A percentile compares a stretch with the other conserved stretches of the same genome.
phyloP scores from a whole-genome alignment of 176 grass and related monocot species.

The Oryza meyeriana region DNA sequence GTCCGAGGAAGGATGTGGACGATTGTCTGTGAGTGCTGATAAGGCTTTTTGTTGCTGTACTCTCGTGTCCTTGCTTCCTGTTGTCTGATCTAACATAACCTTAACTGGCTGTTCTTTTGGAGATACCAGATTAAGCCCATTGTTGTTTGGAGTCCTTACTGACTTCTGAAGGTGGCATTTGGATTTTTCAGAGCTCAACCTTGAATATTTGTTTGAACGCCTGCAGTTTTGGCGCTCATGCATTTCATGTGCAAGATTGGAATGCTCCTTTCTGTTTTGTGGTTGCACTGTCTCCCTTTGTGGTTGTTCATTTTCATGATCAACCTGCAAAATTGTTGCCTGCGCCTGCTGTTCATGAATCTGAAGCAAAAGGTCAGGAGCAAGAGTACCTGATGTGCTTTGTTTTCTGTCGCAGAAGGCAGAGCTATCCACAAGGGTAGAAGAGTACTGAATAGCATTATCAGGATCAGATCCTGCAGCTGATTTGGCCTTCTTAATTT shows the following conservation, averaged over 20 bases:
- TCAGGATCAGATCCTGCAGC: slow-evolving; percentile 10
- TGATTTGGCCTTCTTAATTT: slow-evolving; percentile 13
- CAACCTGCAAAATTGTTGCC: neutral
- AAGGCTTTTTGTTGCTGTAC: slow-evolving; percentile 11
- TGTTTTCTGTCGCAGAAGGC: neutral
- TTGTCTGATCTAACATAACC: neutral
- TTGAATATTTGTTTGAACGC: slow-evolving; percentile 18
- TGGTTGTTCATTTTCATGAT: neutral
- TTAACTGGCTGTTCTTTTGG: neutral
- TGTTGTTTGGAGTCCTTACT: neutral
- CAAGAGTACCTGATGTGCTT: slow-evolving; percentile 19
- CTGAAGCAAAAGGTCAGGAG: slow-evolving; percentile 25
- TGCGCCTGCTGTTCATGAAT: slow-evolving; percentile 1
- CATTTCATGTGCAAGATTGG: neutral
- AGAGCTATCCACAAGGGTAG: neutral
- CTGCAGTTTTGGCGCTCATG: neutral
- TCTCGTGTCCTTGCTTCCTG: slow-evolving; percentile 5
- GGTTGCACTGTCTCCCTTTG: neutral
- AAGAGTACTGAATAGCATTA: neutral
- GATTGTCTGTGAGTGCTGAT: neutral
- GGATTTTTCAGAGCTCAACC: neutral
- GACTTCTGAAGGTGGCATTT: neutral
- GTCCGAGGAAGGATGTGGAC: neutral
- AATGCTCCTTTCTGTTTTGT: slow-evolving; percentile 35
- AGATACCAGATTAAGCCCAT: slow-evolving; percentile 13